Evolutionary conservation across 768 basidiomycete genomes (phyloP).

Genomic region (Dentipellis fragilis): DNA sequence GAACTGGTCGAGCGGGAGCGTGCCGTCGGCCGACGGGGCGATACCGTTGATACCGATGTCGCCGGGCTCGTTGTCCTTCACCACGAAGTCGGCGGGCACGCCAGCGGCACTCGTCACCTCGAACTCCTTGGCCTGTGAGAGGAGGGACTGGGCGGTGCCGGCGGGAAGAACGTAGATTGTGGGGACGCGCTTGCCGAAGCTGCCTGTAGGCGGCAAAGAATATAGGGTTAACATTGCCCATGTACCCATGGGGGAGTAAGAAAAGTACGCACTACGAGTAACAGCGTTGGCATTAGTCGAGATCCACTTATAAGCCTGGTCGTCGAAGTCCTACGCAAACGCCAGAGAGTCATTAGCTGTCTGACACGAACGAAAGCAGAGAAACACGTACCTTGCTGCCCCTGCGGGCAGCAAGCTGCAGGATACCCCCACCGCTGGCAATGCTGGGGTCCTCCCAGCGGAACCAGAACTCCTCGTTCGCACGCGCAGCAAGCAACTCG

Average conservation of each 20-base stretch:
- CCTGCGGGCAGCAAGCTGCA: not conserved
- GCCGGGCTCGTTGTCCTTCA: constrained; percentile 5
- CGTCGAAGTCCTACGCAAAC: constrained; percentile 1
- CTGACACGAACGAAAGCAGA: not conserved
- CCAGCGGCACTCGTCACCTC: not conserved
- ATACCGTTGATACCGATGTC: constrained; percentile 3
- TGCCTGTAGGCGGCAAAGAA: not conserved
- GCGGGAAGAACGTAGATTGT: constrained; percentile 3
- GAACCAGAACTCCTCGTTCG: constrained; percentile 4
- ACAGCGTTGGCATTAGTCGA: not conserved
- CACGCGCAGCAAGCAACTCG: not conserved
- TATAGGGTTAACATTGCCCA: not conserved
- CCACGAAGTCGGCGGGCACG: not conserved
- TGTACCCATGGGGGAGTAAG: not conserved
- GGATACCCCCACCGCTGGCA: not conserved
- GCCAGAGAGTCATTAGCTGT: not conserved
- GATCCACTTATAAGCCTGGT: constrained; percentile 6
- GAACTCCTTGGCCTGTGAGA: not conserved
- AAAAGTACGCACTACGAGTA: not conserved
- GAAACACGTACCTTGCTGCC: not conserved
- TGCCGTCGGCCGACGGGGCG: not conserved
- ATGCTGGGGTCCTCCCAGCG: constrained; percentile 1
- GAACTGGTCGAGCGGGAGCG: constrained; percentile 1
- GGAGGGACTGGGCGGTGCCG: not conserved
- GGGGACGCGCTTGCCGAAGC: not conserved